Conservation (phyloP, 306 rosid species). For the Sesbania bispinosa region DNA sequence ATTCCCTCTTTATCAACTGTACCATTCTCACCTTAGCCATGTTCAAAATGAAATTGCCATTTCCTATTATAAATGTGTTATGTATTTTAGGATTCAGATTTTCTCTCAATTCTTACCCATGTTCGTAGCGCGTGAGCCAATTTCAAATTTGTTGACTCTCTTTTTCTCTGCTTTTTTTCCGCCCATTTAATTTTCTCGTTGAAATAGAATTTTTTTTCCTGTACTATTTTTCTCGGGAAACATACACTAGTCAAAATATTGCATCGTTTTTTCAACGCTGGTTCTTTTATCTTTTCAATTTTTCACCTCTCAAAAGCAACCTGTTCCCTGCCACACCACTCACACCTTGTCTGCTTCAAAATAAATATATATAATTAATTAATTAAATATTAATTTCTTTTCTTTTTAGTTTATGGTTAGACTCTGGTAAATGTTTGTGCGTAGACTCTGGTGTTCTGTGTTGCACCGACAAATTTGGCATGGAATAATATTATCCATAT, state of each 20-base stretch:
- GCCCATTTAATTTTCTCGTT: neutral
- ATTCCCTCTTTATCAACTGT: no score
- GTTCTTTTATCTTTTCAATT: neutral
- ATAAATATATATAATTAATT: neutral
- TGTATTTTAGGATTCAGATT: no score
- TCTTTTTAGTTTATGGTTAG: neutral
- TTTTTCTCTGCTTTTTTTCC: neutral
- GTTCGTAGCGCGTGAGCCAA: neutral
- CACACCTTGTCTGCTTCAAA: neutral
- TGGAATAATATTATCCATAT: neutral
- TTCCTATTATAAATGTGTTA: no score
- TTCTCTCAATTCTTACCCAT: neutral
- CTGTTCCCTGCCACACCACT: neutral
- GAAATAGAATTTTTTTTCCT: neutral
- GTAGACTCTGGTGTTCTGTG: neutral
- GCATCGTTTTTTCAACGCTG: neutral
- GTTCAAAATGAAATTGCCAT: neutral
- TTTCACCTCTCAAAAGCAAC: neutral
- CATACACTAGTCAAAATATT: conserved; percentile 15
- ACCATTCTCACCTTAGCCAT: no score
- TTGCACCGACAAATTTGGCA: conserved; percentile 35
- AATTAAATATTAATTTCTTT: neutral
- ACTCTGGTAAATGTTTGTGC: conserved; percentile 8
- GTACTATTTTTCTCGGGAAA: conserved; percentile 7
- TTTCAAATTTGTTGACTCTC: conserved; percentile 24